These are phyloP conservation scores for Cladosporium sp. DNA, from an alignment of 2,329 filamentous ascomycete species.

Conservation along the genomic window DNA sequence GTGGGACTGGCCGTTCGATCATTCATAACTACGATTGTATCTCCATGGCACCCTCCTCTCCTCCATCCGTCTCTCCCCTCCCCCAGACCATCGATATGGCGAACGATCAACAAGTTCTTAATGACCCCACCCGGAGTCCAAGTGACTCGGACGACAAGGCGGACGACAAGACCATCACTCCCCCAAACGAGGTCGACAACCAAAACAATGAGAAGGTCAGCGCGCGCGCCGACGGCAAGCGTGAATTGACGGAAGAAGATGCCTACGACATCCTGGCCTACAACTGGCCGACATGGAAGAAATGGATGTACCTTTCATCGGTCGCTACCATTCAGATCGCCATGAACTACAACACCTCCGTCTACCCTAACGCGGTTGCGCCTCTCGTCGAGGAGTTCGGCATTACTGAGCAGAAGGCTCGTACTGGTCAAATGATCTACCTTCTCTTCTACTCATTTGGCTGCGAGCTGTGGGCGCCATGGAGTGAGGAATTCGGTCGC, in stretches of 20 bases:
- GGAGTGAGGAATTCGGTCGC: conserved; percentile 48
- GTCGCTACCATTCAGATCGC: conserved; percentile 47
- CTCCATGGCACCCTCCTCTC: conserved; percentile 7
- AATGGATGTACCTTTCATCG: conserved; percentile 43
- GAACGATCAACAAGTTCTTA: conserved; percentile 8
- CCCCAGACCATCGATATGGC: conserved; percentile 3
- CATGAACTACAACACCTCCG: conserved; percentile 49
- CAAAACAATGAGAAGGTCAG: neutral
- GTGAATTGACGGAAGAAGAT: conserved; percentile 18
- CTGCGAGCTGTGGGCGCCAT: conserved; percentile 47
- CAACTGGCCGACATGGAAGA: conserved; percentile 41
- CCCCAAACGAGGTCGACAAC: conserved; percentile 2
- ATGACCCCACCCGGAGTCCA: neutral
- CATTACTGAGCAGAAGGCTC: conserved; percentile 38
- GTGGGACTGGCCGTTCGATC: conserved; percentile 9
- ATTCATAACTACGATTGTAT: conserved; percentile 5
- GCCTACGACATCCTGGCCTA: conserved; percentile 39
- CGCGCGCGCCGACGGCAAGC: conserved; percentile 15
- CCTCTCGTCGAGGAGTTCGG: conserved; percentile 38
- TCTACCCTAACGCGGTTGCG: conserved; percentile 43
- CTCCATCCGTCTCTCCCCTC: conserved; percentile 3
- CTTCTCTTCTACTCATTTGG: conserved; percentile 45
- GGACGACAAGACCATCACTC: conserved; percentile 7
- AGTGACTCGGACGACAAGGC: conserved; percentile 11
- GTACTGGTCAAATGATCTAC: conserved; percentile 41